Conservation (phyloP, 495 filamentous ascomycete genomes). For the Hyaloscypha hepaticicola region DNA sequence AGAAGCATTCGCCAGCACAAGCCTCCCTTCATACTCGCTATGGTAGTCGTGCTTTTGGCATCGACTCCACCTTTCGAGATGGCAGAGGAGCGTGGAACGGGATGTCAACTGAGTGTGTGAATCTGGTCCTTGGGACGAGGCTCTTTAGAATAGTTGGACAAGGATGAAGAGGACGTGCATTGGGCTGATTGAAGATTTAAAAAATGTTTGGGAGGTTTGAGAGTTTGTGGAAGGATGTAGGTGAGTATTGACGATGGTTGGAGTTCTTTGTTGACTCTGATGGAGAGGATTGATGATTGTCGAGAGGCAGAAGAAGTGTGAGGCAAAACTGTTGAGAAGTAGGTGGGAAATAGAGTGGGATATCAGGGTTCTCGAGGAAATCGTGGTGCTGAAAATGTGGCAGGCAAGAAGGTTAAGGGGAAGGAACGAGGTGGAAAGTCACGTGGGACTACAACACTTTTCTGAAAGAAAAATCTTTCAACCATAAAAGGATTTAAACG, state of each 20-base stretch:
- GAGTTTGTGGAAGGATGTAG: neutral
- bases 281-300: neutral
- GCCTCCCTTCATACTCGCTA: too few species aligned
- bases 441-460: neutral
- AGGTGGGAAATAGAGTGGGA: neutral
- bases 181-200: neutral
- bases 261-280: neutral
- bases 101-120: neutral
- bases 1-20: neutral
- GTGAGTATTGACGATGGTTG: neutral
- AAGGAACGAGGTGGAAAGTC: neutral
- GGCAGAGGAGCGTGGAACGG: neutral
- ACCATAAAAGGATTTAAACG: neutral
- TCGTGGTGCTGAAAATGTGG: neutral
- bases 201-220: neutral
- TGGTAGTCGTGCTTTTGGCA: too few species aligned
- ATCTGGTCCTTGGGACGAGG: neutral
- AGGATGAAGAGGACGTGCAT: neutral
- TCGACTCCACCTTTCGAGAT: neutral
- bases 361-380: neutral
- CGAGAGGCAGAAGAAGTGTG: neutral
- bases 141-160: neutral
- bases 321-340: neutral
- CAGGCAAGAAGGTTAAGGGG: neutral
- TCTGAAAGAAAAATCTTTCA: neutral